Evolutionary conservation across 805 yeast genomes (phyloP).

Genomic region (Saturnispora mendoncae): DNA sequence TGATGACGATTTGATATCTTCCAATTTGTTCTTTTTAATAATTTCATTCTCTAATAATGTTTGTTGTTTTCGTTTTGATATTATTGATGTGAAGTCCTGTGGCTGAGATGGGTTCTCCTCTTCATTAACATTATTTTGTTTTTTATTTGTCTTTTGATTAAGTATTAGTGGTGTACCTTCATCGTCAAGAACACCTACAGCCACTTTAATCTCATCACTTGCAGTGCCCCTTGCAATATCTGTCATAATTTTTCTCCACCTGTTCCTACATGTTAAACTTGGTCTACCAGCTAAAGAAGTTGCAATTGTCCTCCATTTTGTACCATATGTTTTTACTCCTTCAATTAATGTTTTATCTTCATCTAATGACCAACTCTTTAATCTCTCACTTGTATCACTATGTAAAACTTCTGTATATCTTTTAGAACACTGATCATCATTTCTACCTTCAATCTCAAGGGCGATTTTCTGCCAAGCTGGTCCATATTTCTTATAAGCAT

Average conservation of each 20-base stretch:
- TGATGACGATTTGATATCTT: constrained; percentile 7
- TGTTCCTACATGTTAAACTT: constrained; percentile 78
- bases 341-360: constrained; percentile 69
- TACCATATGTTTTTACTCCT: constrained; percentile 63
- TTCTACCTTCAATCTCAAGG: constrained; percentile 66
- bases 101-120: not conserved
- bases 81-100: not conserved
- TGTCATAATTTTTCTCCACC: constrained; percentile 84
- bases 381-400: constrained; percentile 67
- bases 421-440: constrained; percentile 93
- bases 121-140: not conserved
- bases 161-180: constrained; percentile 14
- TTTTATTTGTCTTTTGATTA: constrained; percentile 8
- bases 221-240: constrained; percentile 65
- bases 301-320: constrained; percentile 83
- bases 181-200: constrained; percentile 39
- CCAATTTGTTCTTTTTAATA: constrained; percentile 2
- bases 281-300: constrained; percentile 69
- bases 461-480: constrained; percentile 84
- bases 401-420: constrained; percentile 82
- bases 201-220: constrained; percentile 41
- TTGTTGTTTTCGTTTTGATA: not conserved
- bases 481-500: constrained; percentile 62
- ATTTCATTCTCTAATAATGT: constrained; percentile 1
- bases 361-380: constrained; percentile 68